Base-by-base conservation (phyloP, 495 filamentous ascomycete genomes). In the Trichoderma orchidacearum region DNA sequence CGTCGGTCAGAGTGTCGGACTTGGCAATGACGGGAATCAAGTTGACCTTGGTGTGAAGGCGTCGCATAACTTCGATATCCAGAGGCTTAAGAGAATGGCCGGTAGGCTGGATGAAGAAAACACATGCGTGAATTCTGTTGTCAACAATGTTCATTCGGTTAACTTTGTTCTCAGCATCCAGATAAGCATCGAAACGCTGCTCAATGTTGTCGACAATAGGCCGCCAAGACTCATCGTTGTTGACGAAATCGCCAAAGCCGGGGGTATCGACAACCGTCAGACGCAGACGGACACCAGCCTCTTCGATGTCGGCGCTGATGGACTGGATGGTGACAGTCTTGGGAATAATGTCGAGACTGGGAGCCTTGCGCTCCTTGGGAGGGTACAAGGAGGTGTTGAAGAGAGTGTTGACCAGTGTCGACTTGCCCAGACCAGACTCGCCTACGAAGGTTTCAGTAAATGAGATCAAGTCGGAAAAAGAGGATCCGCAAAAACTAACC, bases 331-430 rank as follows among this genome's bases (percentile, higher is more conserved):
- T 86, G 59, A 98, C 93, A 36, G 93, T 97, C 85, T 97, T 98
- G 72, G 94, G 92, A 68, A 96, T 90, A 67, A 96, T 95, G 72
- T 98, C 94, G 70, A 92, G 85, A 70, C 87, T 95, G 58, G 93
- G 93, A 56, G 86, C 88, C 75, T 94, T 95, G 73, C 86, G 91
- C 80, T 97, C 93, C 80, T 92, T 95, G 30, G 93, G 94, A 48
- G 94, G 93, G 78, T 98, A 98, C 31, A 98, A 86, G 53, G 94
- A 96, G 58, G 93, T 96, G 78, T 97, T 98, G 84, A 98, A 98
- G 53, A 98, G 81, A 54, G 93, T 98, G 80, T 98, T 98, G 68
- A 98, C 93, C 17, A 98, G 84, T 18, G 93, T 98, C 51, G 93
- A 98, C 80, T 98, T 98, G 78, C 93, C 93, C 61, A 98, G 83